Conservation (phyloP, 2,329 filamentous ascomycete species). For the Penicillium capsulatum region DNA sequence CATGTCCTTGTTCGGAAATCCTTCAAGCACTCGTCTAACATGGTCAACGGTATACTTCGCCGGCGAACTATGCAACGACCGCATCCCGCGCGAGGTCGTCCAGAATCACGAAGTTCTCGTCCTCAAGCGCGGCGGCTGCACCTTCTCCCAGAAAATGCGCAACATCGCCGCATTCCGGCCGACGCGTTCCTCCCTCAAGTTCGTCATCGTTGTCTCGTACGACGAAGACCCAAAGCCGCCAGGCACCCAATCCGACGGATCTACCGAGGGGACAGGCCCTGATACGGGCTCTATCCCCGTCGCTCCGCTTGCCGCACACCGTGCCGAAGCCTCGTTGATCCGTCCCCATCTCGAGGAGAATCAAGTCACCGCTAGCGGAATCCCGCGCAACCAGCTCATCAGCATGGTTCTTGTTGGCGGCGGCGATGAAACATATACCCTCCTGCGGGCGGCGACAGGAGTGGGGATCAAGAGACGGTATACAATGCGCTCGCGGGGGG, state of each 20-base stretch:
- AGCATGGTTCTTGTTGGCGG: conserved; percentile 80
- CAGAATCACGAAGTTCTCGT: conserved; percentile 70
- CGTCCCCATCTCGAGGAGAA: conserved; percentile 70
- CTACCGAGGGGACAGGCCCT: not conserved
- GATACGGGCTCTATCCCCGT: conserved; percentile 14
- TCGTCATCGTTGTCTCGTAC: conserved; percentile 73
- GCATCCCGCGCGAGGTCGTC: conserved; percentile 51
- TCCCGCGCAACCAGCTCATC: conserved; percentile 67
- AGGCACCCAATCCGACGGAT: conserved; percentile 3
- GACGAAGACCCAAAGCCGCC: conserved; percentile 44
- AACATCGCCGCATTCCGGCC: conserved; percentile 78
- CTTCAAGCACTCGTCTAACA: conserved; percentile 50
- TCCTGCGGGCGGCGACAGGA: conserved; percentile 60
- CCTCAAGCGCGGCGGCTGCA: conserved; percentile 76
- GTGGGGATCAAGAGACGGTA: conserved; percentile 76
- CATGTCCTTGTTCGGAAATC: conserved; percentile 32
- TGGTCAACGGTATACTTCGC: conserved; percentile 71
- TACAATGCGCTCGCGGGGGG: conserved; percentile 73
- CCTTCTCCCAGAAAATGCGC: conserved; percentile 74
- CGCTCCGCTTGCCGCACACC: conserved; percentile 40
- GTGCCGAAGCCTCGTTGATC: conserved; percentile 43
- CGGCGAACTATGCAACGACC: conserved; percentile 59
- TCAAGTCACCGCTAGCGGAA: conserved; percentile 67
- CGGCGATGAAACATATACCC: conserved; percentile 60
- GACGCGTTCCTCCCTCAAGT: conserved; percentile 59